Base-by-base conservation (phyloP, 2,329 filamentous ascomycete species). In the Uncinocarpus reesii region DNA sequence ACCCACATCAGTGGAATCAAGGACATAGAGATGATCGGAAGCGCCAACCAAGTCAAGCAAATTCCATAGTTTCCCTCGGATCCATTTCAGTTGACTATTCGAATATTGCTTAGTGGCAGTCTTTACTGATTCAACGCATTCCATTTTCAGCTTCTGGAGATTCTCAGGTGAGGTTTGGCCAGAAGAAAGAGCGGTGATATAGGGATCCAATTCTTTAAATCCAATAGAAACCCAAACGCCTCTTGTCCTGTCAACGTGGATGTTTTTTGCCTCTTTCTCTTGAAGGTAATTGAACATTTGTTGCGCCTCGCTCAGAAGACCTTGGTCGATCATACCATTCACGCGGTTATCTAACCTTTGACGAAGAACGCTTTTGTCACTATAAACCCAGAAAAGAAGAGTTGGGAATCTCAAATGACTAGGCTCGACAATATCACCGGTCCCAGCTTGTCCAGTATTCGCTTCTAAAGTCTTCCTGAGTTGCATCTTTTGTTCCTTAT, bases 151-250 rank as follows among this genome's bases (percentile, higher is more conserved):
- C 15, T 70, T 70, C 16, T 76, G 71, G 1, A 84, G 65, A 3
- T 76, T 70, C 35, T 51, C 20, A 49, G 59, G 37, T 47, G 45
- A 58, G 45, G 34, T 54, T 42, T 23, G 57, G 52, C 47, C 56
- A 20, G 46, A 54, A 48, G 6, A 55, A 52, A 55, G 66, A 57
- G 76, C 75, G 1, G 68, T 58, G 20, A 89, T 68, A 59, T 88
- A 95, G 0, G 78, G 74, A 49, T 84, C 76, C 60, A 96, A 84
- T 61, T 98, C 87, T 62, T 93, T 95, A 67, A 88, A 95, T 1
- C 92, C 92, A 53, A 98, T 98, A 1, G 89, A 92, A 46, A 94
- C 84, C 88, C 90, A 98, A 36, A 98, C 93, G 0, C 92, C 93
- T 46, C 81, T 80, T 1, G 78, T 84, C 55, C 79, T 75, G 60